Percentiles rank a stretch among this genome's conserved stretches.
phyloP scores from a whole-genome alignment of 192 early-diverging fungal genomes.

The Coemansia sp. region DNA sequence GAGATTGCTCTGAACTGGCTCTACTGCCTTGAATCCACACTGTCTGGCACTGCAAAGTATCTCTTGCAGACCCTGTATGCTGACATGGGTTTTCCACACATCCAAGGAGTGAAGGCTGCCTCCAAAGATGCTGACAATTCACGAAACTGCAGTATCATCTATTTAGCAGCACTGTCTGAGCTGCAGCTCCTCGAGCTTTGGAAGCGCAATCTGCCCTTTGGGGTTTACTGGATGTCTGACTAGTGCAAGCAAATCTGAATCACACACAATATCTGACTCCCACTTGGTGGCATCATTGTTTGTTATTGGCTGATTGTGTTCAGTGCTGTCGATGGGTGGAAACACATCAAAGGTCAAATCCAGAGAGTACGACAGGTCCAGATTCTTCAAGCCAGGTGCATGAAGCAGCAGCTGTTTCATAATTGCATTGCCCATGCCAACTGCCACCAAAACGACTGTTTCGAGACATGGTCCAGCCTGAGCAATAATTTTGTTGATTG shows the following conservation, averaged over 20 bases:
- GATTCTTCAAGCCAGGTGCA: conserved; percentile 20
- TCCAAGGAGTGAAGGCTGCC: conserved; percentile 17
- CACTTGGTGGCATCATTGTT: not conserved
- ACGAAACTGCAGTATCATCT: conserved; percentile 10
- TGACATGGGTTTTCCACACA: conserved; percentile 6
- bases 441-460: conserved; percentile 19
- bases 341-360: conserved; percentile 29
- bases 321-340: conserved; percentile 6
- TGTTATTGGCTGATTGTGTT: not conserved
- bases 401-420: conserved; percentile 17
- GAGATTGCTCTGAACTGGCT: not conserved
- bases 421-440: conserved; percentile 16
- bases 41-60: not conserved
- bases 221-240: conserved; percentile 1
- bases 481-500: conserved; percentile 10
- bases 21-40: conserved; percentile 4
- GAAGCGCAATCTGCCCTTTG: conserved; percentile 14
- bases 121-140: conserved; percentile 27
- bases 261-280: not conserved
- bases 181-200: conserved; percentile 19
- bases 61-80: not conserved
- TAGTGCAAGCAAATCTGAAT: not conserved
- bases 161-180: conserved; percentile 18
- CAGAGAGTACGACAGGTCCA: conserved; percentile 30
- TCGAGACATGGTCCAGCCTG: conserved; percentile 13